These are phyloP conservation scores for Saccharomycopsis hybrid DNA, from an alignment of 1,139 yeast genomes.

Conservation along the genomic window DNA sequence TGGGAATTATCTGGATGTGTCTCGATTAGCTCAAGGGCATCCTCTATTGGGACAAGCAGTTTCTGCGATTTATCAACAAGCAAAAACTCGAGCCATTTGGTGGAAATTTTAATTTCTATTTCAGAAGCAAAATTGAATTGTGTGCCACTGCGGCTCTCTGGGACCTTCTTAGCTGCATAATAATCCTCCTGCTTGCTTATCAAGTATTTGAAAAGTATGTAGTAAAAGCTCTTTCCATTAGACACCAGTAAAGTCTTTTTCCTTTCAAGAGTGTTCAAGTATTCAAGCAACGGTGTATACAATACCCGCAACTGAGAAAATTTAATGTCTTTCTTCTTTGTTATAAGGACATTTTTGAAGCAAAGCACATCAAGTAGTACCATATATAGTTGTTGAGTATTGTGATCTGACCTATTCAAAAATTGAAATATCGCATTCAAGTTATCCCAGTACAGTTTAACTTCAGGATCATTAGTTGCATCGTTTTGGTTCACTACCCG, in stretches of 20 bases:
- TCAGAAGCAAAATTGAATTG: background rate
- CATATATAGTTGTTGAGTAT: background rate
- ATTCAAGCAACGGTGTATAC: constrained; percentile 14
- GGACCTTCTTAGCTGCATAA: background rate
- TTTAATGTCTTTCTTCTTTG: constrained; percentile 11
- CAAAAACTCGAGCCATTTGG: constrained; percentile 10
- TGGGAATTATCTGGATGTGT: background rate
- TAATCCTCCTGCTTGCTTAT: constrained; percentile 1
- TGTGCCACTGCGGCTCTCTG: background rate
- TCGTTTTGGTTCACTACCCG: constrained; percentile 5
- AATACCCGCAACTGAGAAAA: constrained; percentile 13
- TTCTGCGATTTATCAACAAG: background rate
- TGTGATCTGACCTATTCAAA: constrained; percentile 1
- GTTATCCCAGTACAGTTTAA: constrained; percentile 5
- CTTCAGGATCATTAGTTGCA: constrained; percentile 4
- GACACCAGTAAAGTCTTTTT: background rate
- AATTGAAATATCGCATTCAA: constrained; percentile 4
- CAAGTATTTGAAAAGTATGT: constrained; percentile 5
- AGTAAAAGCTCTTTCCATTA: constrained; percentile 1
- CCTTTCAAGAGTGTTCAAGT: background rate
- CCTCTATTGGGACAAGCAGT: background rate
- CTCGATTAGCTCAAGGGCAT: background rate
- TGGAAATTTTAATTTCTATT: constrained; percentile 2
- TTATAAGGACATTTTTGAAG: constrained; percentile 14
- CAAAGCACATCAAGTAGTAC: constrained; percentile 13